Evolutionary conservation across 306 rosid genomes (phyloP).

Genomic region (Sechiopsis laciniata): DNA sequence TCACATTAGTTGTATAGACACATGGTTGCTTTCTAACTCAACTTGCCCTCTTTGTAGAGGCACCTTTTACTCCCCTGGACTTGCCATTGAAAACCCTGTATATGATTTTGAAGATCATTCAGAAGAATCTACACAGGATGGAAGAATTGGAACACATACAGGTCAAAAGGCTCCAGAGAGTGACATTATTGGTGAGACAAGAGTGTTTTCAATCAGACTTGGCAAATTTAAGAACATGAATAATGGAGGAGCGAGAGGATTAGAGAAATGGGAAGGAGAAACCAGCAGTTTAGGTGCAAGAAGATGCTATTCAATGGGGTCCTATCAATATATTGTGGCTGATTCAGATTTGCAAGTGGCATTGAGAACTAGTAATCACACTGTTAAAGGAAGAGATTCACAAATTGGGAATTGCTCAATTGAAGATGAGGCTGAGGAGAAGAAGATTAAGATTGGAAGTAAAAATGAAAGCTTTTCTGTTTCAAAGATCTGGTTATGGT

Average conservation of each 20-base stretch:
- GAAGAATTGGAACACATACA: slow-evolving; percentile 22
- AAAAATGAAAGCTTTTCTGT: slow-evolving; percentile 91
- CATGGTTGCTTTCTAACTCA: slow-evolving; percentile 83
- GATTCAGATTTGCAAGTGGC: slow-evolving; percentile 79
- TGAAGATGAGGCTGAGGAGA: slow-evolving; percentile 60
- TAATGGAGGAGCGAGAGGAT: slow-evolving; percentile 33
- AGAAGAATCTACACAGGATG: neutral
- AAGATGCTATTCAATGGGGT: slow-evolving; percentile 93
- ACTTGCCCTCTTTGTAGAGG: slow-evolving; percentile 97
- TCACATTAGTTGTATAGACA: slow-evolving; percentile 76
- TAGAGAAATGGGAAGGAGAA: slow-evolving; percentile 42
- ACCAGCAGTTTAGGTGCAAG: slow-evolving; percentile 71
- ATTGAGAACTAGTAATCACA: slow-evolving; percentile 38
- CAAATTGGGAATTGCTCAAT: slow-evolving; percentile 38
- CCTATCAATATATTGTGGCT: slow-evolving; percentile 76
- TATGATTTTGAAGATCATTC: slow-evolving; percentile 41
- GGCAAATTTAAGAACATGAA: slow-evolving; percentile 70
- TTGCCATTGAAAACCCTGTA: slow-evolving; percentile 54
- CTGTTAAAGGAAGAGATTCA: slow-evolving; percentile 39
- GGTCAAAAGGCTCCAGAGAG: slow-evolving; percentile 44
- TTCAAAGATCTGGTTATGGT: slow-evolving; percentile 93
- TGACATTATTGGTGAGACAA: slow-evolving; percentile 50
- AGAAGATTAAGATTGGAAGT: slow-evolving; percentile 53
- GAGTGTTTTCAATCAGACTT: slow-evolving; percentile 73
- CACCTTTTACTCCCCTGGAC: slow-evolving; percentile 46